A percentile compares a stretch with the other conserved stretches of the same genome.
phyloP scores from a whole-genome alignment of 1,284 basidiomycete genomes.

The Fistulina hepatica region DNA sequence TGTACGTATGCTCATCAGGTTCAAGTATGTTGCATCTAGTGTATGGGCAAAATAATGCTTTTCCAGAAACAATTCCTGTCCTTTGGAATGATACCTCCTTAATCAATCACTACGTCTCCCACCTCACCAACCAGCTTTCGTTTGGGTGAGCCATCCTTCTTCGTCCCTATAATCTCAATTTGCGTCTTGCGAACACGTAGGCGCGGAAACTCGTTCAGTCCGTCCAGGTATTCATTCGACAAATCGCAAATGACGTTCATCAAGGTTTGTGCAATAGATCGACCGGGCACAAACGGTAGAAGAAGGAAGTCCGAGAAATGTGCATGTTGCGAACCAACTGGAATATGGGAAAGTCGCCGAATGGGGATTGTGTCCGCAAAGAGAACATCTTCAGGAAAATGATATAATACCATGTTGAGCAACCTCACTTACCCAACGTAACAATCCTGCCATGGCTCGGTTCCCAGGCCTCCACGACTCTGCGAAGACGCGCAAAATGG shows the following conservation, averaged over 20 bases:
- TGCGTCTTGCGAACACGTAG: conserved; percentile 30
- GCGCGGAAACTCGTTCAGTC: conserved; percentile 24
- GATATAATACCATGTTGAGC: conserved; percentile 1
- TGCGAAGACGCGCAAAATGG: conserved; percentile 50
- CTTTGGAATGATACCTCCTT: too few species aligned
- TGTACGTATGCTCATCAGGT: too few species aligned
- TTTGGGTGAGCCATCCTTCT: conserved; percentile 34
- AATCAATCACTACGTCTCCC: conserved; percentile 40
- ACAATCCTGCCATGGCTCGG: conserved; percentile 32
- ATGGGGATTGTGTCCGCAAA: conserved; percentile 3
- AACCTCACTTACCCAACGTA: conserved; percentile 34
- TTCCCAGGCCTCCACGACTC: conserved; percentile 43
- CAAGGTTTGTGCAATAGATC: conserved; percentile 25
- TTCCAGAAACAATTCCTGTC: too few species aligned
- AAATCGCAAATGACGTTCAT: conserved; percentile 33
- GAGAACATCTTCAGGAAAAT: background rate
- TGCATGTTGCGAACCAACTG: conserved; percentile 40
- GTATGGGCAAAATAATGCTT: too few species aligned
- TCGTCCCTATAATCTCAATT: conserved; percentile 30
- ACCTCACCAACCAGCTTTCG: conserved; percentile 35
- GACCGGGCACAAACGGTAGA: conserved; percentile 31
- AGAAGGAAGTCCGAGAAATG: conserved; percentile 51
- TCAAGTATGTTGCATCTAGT: too few species aligned
- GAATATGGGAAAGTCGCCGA: background rate
- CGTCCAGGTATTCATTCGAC: conserved; percentile 40